A percentile compares a stretch with the other conserved stretches of the same genome.
phyloP scores from a whole-genome alignment of 805 yeast species.

The Saccharomyces mikatae region DNA sequence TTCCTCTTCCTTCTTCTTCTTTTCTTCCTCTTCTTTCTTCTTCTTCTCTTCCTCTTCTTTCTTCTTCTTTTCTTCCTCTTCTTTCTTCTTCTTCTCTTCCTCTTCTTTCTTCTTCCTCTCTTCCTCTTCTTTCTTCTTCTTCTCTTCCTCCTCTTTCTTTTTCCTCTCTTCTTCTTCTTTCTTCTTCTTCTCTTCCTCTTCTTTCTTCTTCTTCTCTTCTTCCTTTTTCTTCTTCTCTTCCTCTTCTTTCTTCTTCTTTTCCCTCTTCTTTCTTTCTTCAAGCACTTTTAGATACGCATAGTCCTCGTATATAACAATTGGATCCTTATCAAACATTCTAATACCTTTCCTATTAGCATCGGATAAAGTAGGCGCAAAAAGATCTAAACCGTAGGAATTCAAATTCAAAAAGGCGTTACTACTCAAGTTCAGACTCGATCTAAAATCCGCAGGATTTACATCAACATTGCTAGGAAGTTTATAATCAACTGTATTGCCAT shows the following conservation, averaged over 20 bases:
- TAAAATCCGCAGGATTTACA: not conserved
- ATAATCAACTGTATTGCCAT: not conserved
- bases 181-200: conserved; percentile 21
- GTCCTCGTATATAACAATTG: not conserved
- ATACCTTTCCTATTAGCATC: not conserved
- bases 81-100: conserved; percentile 4
- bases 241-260: conserved; percentile 4
- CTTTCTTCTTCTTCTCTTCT: not conserved
- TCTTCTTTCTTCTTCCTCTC: conserved; percentile 2
- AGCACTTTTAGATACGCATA: not conserved
- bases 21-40: not conserved
- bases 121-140: conserved; percentile 14
- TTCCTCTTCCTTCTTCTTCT: not conserved
- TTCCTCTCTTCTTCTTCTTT: conserved; percentile 19
- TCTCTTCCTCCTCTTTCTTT: conserved; percentile 3
- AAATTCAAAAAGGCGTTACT: not conserved
- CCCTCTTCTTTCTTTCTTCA: conserved; percentile 4
- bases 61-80: conserved; percentile 7
- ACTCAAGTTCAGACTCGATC: too few species aligned
- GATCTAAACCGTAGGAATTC: not conserved
- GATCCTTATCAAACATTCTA: conserved; percentile 2
- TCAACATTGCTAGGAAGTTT: not conserved
- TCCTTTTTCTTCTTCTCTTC: conserved; percentile 2
- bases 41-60: conserved; percentile 9
- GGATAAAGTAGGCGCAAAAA: conserved; percentile 1